Evolutionary conservation across 306 rosid genomes (phyloP), one percentile per base, ranked within the genome.

Genomic region (Cucurbita pepo): DNA sequence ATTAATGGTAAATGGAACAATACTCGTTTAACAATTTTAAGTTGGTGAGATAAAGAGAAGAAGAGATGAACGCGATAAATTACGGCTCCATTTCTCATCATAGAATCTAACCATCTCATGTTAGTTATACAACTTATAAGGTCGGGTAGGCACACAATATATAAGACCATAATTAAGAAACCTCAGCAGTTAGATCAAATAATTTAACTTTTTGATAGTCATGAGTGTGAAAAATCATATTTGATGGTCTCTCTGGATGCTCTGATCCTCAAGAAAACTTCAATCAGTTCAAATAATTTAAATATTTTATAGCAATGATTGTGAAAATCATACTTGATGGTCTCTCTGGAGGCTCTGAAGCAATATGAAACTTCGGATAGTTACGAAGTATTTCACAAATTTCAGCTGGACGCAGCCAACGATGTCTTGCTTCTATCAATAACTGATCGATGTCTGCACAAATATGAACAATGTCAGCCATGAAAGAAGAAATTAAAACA

Each of bases 351-450:
- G 97, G 96, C 81, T 91, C 96, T 77, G 90, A 41, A 60, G 87
- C 72, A 77, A 91, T 91, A 0, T 76, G 90, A 84, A 89, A 91
- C 83, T 77, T 86, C 53, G 75, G 77, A 78, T 84, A 82, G 67
- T 91, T 91, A 63, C 88, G 84, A 66, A 91, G 93, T 82, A 91
- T 91, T 86, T 89, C 97, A 91, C 96, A 89, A 81, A 91, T 89
- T 89, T 91, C 97, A 71, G 97, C 96, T 47, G 97, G 97, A 7
- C 97, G 84, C 78, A 91, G 80, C 97, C 97, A 91, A 61, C 97
- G 85, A 81, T 89, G 86, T 77, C 82, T 90, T 44, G 97, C 97
- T 85, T 91, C 97, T 69, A 41, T 19, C 70, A 83, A 84, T 76
- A 91, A 84, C 77, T 87, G 96, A 21, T 79, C 78, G 70, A 91